Conservation (phyloP, 2,329 filamentous ascomycete species). For the Mollisiaceae sp. region DNA sequence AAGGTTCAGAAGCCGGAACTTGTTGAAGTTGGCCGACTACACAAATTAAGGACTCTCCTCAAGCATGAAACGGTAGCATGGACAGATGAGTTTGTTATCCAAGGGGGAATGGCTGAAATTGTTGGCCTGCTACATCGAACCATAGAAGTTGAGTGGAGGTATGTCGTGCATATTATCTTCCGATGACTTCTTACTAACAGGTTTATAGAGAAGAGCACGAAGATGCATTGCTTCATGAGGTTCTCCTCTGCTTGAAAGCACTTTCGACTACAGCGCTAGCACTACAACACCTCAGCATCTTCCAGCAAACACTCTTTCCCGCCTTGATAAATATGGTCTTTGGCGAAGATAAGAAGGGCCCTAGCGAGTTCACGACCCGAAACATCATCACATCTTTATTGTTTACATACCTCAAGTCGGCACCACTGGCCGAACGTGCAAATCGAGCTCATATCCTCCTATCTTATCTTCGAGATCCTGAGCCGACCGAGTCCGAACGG, state of each 20-base stretch:
- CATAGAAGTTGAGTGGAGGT: slow-evolving; percentile 96
- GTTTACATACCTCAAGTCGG: slow-evolving; percentile 83
- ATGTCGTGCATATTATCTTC: slow-evolving; percentile 26
- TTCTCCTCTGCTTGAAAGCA: slow-evolving; percentile 90
- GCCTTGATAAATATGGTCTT: slow-evolving; percentile 88
- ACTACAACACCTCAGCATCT: slow-evolving; percentile 78
- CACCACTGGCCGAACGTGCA: slow-evolving; percentile 64
- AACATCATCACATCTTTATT: slow-evolving; percentile 88
- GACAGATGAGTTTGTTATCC: slow-evolving; percentile 89
- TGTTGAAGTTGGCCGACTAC: slow-evolving; percentile 92
- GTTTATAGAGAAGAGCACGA: slow-evolving; percentile 85
- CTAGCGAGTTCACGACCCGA: slow-evolving; percentile 93
- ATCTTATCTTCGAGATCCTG: slow-evolving; percentile 78
- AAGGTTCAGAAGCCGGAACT: slow-evolving; percentile 81
- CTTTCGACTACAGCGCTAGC: slow-evolving; percentile 90
- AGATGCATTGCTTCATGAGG: slow-evolving; percentile 89
- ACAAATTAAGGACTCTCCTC: slow-evolving; percentile 87
- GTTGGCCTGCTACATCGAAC: slow-evolving; percentile 87
- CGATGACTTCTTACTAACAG: slow-evolving; percentile 44
- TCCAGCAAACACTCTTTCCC: slow-evolving; percentile 83
- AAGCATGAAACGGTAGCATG: slow-evolving; percentile 95
- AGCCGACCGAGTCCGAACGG: slow-evolving; percentile 74
- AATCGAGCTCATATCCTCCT: slow-evolving; percentile 76
- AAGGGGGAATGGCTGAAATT: slow-evolving; percentile 92
- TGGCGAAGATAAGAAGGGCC: slow-evolving; percentile 97